phyloP scores from a whole-genome alignment of 2,329 filamentous ascomycete genomes.

The Microdochium paspali region DNA sequence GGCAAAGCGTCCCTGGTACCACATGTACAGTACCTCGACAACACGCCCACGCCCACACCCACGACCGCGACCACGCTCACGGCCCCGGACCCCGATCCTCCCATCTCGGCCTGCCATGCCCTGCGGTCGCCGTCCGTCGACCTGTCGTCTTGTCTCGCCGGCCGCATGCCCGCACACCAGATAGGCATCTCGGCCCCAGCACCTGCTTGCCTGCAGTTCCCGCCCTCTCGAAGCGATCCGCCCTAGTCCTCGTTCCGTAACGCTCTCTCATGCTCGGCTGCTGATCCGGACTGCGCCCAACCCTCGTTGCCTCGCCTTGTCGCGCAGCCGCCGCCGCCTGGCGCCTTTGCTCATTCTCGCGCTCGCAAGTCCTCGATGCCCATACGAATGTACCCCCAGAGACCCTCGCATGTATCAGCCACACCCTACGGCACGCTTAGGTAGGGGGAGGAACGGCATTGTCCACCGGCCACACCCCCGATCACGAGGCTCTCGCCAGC shows the following conservation, averaged over 20 bases:
- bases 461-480: neutral
- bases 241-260: neutral
- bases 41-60: no score
- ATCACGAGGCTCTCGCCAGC: neutral
- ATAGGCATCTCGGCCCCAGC: constrained; percentile 1
- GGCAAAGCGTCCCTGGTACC: neutral
- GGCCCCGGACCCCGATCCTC: neutral
- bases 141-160: neutral
- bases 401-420: neutral
- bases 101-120: neutral
- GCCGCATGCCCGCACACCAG: neutral
- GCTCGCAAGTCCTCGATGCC: neutral
- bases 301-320: neutral
- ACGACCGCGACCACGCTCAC: neutral
- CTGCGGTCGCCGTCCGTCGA: neutral
- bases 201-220: neutral
- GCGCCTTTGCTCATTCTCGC: neutral
- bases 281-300: neutral
- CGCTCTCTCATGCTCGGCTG: neutral
- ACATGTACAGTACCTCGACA: neutral
- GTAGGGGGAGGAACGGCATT: neutral
- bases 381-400: neutral
- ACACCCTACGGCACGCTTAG: neutral
- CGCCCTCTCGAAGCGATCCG: neutral
- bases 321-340: neutral